Base-by-base conservation (phyloP, 1,139 yeast species). In the Suhomyces choctaworum region DNA sequence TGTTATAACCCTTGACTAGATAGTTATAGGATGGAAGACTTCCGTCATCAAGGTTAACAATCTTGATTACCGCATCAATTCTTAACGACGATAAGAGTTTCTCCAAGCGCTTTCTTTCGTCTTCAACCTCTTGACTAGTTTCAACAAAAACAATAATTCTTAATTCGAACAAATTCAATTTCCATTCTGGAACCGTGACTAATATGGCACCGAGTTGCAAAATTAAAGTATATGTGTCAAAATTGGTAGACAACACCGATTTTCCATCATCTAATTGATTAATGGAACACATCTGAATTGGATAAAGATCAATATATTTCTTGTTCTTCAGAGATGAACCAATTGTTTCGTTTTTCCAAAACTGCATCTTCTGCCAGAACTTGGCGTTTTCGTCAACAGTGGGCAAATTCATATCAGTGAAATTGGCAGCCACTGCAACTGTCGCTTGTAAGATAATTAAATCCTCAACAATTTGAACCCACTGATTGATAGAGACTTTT, bases 391-490 rank as follows among this genome's bases (percentile, higher is more conserved):
- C 48, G 3, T 58, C 47, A 17, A 56, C 53, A 5, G 48, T 56
- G 0, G 95, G 95, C 14, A 84, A 62, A 9, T 73, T 66, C 40
- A 90, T 54, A 7, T 64, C 51, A 5, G 78, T 72, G 51, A 92
- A 92, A 7, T 95, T 96, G 31, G 87, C 88, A 0, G 97, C 96
- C 31, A 92, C 82, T 0, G 96, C 97, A 21, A 92, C 89, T 32
- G 95, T 90, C 2, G 95, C 86, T 52, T 86, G 88, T 82, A 92
- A 78, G n/a, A 89, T 70, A n/a, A 92, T 72, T 48, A 92, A 69
- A 57, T 92, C 98, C 54, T 92, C 98, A 20, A 92, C 76, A 20
- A 89, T 78, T 46, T 88, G 88, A 22, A 92, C 95, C 97, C 97
- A 92, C 53, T 88, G 90, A 31, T 75, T 75, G 8, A 87, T 75